Evolutionary conservation across 208 protist genomes (phyloP).

Genomic region (Trypanosoma platydactyli): DNA sequence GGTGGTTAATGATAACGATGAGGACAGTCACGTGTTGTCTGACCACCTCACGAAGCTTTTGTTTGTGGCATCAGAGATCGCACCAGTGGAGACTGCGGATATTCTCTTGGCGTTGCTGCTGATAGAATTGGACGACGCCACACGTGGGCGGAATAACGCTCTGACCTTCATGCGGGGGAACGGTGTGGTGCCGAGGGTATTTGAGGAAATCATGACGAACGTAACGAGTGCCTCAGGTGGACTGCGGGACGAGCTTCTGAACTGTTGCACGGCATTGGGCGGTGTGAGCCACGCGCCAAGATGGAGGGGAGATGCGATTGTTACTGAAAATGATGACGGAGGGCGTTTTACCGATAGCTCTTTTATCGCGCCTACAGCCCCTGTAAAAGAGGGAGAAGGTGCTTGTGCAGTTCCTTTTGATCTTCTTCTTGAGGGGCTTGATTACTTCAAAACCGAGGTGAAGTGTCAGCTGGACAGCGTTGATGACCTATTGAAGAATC

Average conservation of each 20-base stretch:
- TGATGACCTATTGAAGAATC: background rate
- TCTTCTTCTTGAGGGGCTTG: slow-evolving; percentile 19
- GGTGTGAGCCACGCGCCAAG: background rate
- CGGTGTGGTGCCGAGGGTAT: slow-evolving; percentile 27
- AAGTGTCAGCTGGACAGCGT: background rate
- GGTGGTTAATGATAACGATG: no score
- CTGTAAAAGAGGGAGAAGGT: background rate
- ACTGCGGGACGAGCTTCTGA: slow-evolving; percentile 24
- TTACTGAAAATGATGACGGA: background rate
- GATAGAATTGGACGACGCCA: slow-evolving; percentile 45
- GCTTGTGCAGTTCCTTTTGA: background rate
- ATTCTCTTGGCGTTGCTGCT: slow-evolving; percentile 37
- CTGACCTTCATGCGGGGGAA: slow-evolving; percentile 39
- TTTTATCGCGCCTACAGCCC: background rate
- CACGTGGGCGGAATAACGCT: slow-evolving; percentile 30
- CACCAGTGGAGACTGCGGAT: slow-evolving; percentile 29
- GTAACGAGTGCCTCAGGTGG: slow-evolving; percentile 19
- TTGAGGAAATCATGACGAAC: slow-evolving; percentile 27
- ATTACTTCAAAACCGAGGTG: slow-evolving; percentile 13
- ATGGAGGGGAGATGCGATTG: no score
- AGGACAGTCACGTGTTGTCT: slow-evolving; percentile 33
- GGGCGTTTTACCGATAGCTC: background rate
- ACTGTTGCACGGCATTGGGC: slow-evolving; percentile 19
- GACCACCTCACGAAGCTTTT: slow-evolving; percentile 35
- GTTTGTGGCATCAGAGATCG: slow-evolving; percentile 28